Evolutionary conservation across 305 asterid genomes (phyloP), one percentile per base, ranked within the genome.

Genomic region (Fraxinus nigra): DNA sequence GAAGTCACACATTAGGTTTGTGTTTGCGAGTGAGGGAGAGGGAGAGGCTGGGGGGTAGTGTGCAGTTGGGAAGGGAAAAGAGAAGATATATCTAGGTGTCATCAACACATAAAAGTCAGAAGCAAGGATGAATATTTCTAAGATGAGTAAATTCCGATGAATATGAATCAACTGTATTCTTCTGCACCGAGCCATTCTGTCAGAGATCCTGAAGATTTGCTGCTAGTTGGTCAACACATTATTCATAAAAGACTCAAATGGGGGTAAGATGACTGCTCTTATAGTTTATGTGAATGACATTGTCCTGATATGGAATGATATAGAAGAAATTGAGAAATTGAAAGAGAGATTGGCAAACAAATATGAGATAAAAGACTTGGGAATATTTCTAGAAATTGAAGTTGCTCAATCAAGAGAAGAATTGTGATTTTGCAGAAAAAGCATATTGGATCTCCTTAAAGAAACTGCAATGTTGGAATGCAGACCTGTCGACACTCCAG

Each of bases 1-100:
- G 65, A 56, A 67, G 83, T 80, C 81, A 40, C 74, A 16, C 26
- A 24, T 54, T 78, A 30, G 38, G 22, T 70, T 14, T 32, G 24
- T 32, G 75, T 32, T 70, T 70, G 75, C 7, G 43, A 8, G 75
- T 24, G 24, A 14, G 10, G 40, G 43, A 28, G 30, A 28, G 30
- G 30, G 30, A 14, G 43, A 32, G 35, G 10, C n/a, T 70, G 38
- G 38, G 73, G 35, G 18, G 74, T 73, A 22, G 56, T 11, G 10
- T 33, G 33, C 77, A n/a, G 75, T 32, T 18, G 46, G 34, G 82
- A 34, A 33, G 59, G 76, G 30, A 13, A 18, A 32, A 63, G 69
- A 76, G 40, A 32, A 70, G 24, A 70, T 32, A 70, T 70, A 70
- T 70, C 75, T 33, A 32, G 26, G 43, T 16, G 40, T 70, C 46